Base-by-base conservation (phyloP, 73 alveolate genomes). In the Tetrahymena elliotti region DNA sequence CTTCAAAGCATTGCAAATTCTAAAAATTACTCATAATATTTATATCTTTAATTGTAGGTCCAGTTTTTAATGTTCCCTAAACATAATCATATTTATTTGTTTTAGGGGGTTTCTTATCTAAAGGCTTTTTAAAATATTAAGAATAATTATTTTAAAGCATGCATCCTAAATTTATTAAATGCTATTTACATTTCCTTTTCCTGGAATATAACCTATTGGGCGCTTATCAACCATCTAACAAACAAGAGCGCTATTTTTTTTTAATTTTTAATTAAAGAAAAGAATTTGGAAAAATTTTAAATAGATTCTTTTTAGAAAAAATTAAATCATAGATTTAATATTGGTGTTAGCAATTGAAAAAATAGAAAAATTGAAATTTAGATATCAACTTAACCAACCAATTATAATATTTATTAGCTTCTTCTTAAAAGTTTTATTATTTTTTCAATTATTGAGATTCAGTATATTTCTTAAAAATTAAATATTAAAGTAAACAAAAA, bases 21-120 rank as follows among this genome's bases (percentile, higher is more conserved):
- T 5, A 68, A 16, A 31, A 27, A 83, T 93, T 97, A 94, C 98
- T 96, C 47, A 98, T 97, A 93, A 98, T 97, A 95, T 98, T 99
- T 33, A 98, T 99, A 83, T 99, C 98, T 37, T 97, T 97, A 38
- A 98, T 97, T 2, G 99, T 99, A 94, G 97, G 97, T n/a, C 99
- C 99, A 27, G 99, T 97, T 93, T 98, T 97, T 27, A 98, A 53
- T 52, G 97, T 95, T 93, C 97, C 93, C 92, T 97, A 93, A 35
- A 99, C 97, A 83, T 98, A 94, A 52, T 97, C 97, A 94, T 98
- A 99, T 97, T 99, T 99, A 22, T 98, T 97, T 84, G 97, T 98
- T 94, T 95, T 97, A 84, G 98, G 98, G 22, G 98, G 98, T 84
- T 99, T 98, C 93, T 97, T 98, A 41, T 99, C 99, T 83, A 98